Conservation (phyloP, 2,329 filamentous ascomycete genomes). For the Trichoderma arundinaceum region DNA sequence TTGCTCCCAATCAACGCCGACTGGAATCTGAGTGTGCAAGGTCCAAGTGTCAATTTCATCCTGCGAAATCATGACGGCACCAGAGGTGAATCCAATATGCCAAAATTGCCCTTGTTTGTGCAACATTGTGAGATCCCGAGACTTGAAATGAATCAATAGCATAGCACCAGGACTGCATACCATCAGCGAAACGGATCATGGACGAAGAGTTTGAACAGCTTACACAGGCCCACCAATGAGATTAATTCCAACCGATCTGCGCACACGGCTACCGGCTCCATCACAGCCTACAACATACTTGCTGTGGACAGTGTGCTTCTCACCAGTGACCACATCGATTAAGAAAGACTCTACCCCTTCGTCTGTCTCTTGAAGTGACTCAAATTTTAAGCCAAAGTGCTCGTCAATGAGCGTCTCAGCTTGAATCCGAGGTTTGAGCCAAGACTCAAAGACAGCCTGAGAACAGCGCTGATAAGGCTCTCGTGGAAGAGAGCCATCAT, state of each 20-base stretch:
- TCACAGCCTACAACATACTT: slow-evolving; percentile 26
- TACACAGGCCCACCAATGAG: slow-evolving; percentile 22
- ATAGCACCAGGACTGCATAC: not conserved
- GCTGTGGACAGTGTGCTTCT: slow-evolving; percentile 8
- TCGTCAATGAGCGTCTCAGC: slow-evolving; percentile 4
- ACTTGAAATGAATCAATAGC: slow-evolving; percentile 20
- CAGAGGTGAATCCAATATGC: not conserved
- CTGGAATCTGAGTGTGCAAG: not conserved
- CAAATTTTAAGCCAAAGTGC: slow-evolving; percentile 22
- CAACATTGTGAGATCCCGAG: slow-evolving; percentile 8
- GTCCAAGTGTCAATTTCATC: slow-evolving; percentile 15
- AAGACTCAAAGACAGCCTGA: slow-evolving; percentile 15
- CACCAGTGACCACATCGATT: slow-evolving; percentile 13
- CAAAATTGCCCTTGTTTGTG: slow-evolving; percentile 12
- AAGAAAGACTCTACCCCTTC: slow-evolving; percentile 19
- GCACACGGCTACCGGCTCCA: slow-evolving; percentile 21
- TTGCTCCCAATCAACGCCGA: slow-evolving; percentile 8
- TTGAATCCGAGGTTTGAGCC: slow-evolving; percentile 23
- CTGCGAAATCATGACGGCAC: not conserved
- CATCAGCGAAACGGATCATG: not conserved
- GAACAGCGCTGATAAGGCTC: slow-evolving; percentile 25
- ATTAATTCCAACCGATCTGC: slow-evolving; percentile 8
- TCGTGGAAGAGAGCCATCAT: slow-evolving; percentile 7
- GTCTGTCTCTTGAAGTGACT: slow-evolving; percentile 9
- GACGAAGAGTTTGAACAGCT: not conserved